Conservation (phyloP, 768 basidiomycete species). For the Hericium rajendrae region DNA sequence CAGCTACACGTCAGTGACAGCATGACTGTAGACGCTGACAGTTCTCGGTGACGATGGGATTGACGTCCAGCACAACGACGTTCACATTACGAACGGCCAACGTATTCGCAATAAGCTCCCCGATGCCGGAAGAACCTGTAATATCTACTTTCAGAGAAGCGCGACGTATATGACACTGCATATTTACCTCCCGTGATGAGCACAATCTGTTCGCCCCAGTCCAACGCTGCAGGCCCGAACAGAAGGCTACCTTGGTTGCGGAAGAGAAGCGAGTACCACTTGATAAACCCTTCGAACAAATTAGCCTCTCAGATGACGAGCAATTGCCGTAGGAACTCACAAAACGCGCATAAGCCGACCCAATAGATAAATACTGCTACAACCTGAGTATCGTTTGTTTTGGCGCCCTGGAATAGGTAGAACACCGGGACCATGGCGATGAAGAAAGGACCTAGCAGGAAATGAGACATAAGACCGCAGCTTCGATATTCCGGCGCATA, state of each 20-base stretch:
- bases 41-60: slow-evolving; percentile 68
- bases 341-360: slow-evolving; percentile 49
- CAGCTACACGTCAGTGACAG: background rate
- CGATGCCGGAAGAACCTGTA: slow-evolving; percentile 80
- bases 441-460: slow-evolving; percentile 69
- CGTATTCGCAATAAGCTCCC: slow-evolving; percentile 80
- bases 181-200: slow-evolving; percentile 80
- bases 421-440: slow-evolving; percentile 71
- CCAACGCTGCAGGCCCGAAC: slow-evolving; percentile 47
- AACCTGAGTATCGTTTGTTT: slow-evolving; percentile 43
- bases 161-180: background rate
- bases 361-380: slow-evolving; percentile 45
- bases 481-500: background rate
- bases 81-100: slow-evolving; percentile 73
- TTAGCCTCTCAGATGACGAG: slow-evolving; percentile 2
- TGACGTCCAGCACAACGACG: slow-evolving; percentile 81
- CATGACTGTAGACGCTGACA: slow-evolving; percentile 32
- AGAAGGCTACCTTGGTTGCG: slow-evolving; percentile 64
- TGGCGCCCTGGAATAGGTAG: slow-evolving; percentile 58
- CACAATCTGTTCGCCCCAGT: slow-evolving; percentile 87
- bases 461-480: background rate
- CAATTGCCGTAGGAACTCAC: slow-evolving; percentile 36
- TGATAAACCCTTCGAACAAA: slow-evolving; percentile 38
- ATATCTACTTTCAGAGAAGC: background rate
- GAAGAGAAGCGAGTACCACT: slow-evolving; percentile 64